A percentile compares a stretch with the other conserved stretches of the same genome.
phyloP scores from a whole-genome alignment of 2,329 filamentous ascomycete species.

The Purpureocillium lavendulum region DNA sequence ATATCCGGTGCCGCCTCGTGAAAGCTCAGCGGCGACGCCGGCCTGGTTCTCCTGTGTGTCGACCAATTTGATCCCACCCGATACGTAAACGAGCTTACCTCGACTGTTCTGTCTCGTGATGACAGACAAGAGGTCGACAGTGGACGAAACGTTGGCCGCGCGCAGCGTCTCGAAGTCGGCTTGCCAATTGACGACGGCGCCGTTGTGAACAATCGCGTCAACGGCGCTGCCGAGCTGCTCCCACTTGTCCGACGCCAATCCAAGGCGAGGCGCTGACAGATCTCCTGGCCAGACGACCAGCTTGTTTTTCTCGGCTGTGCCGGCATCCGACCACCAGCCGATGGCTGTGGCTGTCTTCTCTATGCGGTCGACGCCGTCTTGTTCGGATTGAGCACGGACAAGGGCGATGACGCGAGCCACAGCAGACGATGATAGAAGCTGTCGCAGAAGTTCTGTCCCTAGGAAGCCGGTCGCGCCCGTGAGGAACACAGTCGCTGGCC shows the following conservation, averaged over 20 bases:
- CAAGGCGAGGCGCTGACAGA: constrained; percentile 1
- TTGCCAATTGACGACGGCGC: constrained; percentile 74
- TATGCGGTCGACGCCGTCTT: constrained; percentile 55
- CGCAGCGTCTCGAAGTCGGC: constrained; percentile 65
- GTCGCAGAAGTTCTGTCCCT: constrained; percentile 67
- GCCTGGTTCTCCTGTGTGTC: neutral
- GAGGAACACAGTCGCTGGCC: constrained; percentile 54
- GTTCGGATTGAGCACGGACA: constrained; percentile 56
- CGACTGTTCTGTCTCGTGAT: too few species aligned
- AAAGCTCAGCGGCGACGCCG: neutral
- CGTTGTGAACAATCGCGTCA: constrained; percentile 74
- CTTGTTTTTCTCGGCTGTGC: neutral
- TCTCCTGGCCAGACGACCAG: constrained; percentile 11
- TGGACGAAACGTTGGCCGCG: constrained; percentile 57
- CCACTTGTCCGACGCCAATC: constrained; percentile 36
- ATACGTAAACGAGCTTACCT: constrained; percentile 14
- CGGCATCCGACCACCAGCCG: constrained; percentile 8
- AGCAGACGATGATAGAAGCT: constrained; percentile 50
- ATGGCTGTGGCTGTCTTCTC: constrained; percentile 14
- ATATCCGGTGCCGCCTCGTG: constrained; percentile 7
- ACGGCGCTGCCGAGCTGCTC: constrained; percentile 47
- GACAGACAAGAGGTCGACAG: constrained; percentile 11
- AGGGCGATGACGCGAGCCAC: constrained; percentile 52
- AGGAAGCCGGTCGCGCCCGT: constrained; percentile 73
- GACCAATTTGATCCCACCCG: constrained; percentile 10